Conservation (phyloP, 306 rosid species). For the Lathyrus oleraceus region DNA sequence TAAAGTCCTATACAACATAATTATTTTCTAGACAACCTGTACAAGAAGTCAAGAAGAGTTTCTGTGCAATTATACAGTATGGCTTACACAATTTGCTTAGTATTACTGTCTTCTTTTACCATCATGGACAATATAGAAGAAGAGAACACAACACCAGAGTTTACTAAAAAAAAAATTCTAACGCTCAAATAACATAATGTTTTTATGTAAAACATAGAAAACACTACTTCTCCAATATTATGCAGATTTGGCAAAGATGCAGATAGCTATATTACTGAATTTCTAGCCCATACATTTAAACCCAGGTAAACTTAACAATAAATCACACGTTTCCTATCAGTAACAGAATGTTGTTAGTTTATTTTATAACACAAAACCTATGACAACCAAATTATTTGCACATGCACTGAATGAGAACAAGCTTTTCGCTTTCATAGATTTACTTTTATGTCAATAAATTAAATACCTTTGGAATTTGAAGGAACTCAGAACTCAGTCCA, state of each 20-base stretch:
- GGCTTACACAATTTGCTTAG: not conserved
- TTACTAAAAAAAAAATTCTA: constrained; percentile 20
- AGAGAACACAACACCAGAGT: constrained; percentile 15
- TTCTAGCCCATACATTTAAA: constrained; percentile 24
- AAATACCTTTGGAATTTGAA: constrained; percentile 91
- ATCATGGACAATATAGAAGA: constrained; percentile 14
- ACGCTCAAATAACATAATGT: constrained; percentile 24
- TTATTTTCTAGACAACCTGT: constrained; percentile 18
- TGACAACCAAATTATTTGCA: constrained; percentile 21
- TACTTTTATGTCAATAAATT: constrained; percentile 20
- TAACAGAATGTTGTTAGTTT: constrained; percentile 12
- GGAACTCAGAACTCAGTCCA: constrained; percentile 82
- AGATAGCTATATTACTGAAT: constrained; percentile 11
- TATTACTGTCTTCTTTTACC: constrained; percentile 1
- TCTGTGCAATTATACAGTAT: constrained; percentile 9
- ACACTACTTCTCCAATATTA: constrained; percentile 11
- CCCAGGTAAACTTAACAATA: constrained; percentile 21
- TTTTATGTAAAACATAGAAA: constrained; percentile 18
- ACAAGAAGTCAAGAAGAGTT: constrained; percentile 17
- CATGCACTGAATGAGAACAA: constrained; percentile 20
- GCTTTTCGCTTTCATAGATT: not conserved
- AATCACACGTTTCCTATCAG: not conserved
- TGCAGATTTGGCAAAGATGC: not conserved
- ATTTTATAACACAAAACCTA: not conserved
- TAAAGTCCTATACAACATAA: constrained; percentile 22